Evolutionary conservation across 169 alveolate genomes (phyloP), one percentile per base, ranked within the genome.

Genomic region (Plasmodium falciparum): DNA sequence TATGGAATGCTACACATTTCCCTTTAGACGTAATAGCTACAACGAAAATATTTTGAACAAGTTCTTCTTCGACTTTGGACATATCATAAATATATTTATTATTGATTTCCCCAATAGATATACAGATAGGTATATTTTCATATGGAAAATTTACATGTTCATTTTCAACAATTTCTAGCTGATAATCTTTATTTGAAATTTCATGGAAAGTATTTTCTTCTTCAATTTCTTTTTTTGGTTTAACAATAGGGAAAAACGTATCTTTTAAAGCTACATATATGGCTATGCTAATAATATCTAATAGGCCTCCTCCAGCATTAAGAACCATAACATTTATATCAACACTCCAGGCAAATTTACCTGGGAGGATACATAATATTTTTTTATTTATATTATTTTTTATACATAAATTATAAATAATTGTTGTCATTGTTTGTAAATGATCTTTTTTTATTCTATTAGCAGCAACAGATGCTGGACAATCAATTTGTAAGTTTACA

Each of bases 211-310:
- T 69, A 50, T 88, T 45, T 62, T 62, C 93, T 75, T 88, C 73
- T 43, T 90, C 95, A 24, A 92, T 93, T 71, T 90, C 33, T 43
- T 88, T 72, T 58, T 89, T 59, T 26, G 90, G 88, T 45, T 73
- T 70, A n/a, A 93, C 92, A 33, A 78, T 66, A 29, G 96, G 96
- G 6, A 93, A 52, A n/a, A 39, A 24, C 26, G 92, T 91, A 56
- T 92, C 86, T 29, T 90, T 89, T 56, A 93, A 63, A 43, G 96
- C 95, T 39, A 74, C 86, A 24, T 92, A 65, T 29, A 92, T 89
- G 20, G 94, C 96, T 63, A 93, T 85, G 45, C 96, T 93, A 11
- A 92, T 72, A 43, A 94, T 94, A 74, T 93, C 96, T 54, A 89
- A 15, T 43, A 83, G 15, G 22, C 93, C 88, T 29, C 96, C 96